phyloP scores from a whole-genome alignment of 2,329 filamentous ascomycete genomes.

The Penicillium sp. region DNA sequence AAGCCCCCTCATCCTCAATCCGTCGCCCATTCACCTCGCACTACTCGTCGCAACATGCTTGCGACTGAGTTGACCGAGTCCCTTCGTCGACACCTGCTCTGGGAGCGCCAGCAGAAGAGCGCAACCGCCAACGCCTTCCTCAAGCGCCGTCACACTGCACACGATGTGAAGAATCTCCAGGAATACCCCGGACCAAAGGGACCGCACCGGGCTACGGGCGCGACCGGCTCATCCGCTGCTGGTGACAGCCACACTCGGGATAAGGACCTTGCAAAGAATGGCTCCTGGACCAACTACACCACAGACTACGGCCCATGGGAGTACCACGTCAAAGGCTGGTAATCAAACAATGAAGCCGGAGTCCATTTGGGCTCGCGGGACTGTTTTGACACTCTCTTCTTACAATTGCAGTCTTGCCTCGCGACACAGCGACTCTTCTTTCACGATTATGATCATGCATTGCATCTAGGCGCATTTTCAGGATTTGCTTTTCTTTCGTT shows the following conservation, averaged over 20 bases:
- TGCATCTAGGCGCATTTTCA: constrained; percentile 44
- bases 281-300: constrained; percentile 81
- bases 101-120: constrained; percentile 94
- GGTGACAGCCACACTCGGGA: constrained; percentile 51
- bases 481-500: constrained; percentile 34
- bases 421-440: constrained; percentile 20
- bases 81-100: constrained; percentile 85
- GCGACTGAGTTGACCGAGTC: constrained; percentile 92
- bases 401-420: constrained; percentile 15
- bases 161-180: constrained; percentile 85
- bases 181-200: constrained; percentile 71
- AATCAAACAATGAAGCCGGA: constrained; percentile 29
- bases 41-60: constrained; percentile 93
- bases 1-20: constrained; percentile 71
- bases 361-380: neutral
- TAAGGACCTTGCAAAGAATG: constrained; percentile 65
- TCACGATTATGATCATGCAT: constrained; percentile 44
- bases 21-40: constrained; percentile 82
- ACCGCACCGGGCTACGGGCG: constrained; percentile 49
- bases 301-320: constrained; percentile 78
- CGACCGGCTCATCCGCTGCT: constrained; percentile 28
- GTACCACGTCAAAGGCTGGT: constrained; percentile 88
- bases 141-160: constrained; percentile 86
- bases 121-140: constrained; percentile 85
- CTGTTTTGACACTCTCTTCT: constrained; percentile 1